Base-by-base conservation (phyloP, 1,284 basidiomycete species). In the Cerioporus squamosus region DNA sequence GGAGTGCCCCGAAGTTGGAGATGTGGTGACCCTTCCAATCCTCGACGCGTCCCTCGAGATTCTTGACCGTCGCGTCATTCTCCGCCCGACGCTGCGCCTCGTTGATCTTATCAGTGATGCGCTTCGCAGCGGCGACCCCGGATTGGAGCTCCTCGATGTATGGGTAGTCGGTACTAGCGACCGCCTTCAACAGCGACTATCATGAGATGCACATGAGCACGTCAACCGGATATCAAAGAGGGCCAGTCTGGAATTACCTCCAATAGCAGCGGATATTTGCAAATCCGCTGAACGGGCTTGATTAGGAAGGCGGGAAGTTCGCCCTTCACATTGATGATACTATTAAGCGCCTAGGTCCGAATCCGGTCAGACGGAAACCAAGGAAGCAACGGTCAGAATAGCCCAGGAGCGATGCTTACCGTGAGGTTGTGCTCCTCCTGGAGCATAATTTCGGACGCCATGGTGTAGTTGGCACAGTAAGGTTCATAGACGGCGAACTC, bases 21-120 rank as follows among this genome's bases (percentile, higher is more conserved):
- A 98, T 83, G 70, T 97, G 93, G 76, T 99, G 97, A 6, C 97
- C 97, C 75, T 99, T 99, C 97, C 97, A 99, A 74, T 99, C 97
- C 65, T 97, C 95, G 51, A 99, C 95, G 36, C 97, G 89, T 38
- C 80, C 80, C 62, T 91, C 85, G n/a, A 99, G 84, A 70, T 93
- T 93, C 74, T 91, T 87, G 55, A 98, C 95, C 2, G 95, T 95
- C 66, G 88, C 87, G 44, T 86, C 78, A 67, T 97, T 97, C 75
- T 94, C 93, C 50, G 88, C 94, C 65, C 85, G 85, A 51, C 97
- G 85, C 73, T 95, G 87, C 33, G 93, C 94, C 75, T 99, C 97
- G 72, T 99, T 98, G 75, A 98, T 96, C 75, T 91, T 93, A 73
- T 95, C 94, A 14, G 97, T 92, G 68, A 99, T 95, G 33, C 95